Evolutionary conservation across 305 asterid genomes (phyloP).

Genomic region (Plantago lanceolata): DNA sequence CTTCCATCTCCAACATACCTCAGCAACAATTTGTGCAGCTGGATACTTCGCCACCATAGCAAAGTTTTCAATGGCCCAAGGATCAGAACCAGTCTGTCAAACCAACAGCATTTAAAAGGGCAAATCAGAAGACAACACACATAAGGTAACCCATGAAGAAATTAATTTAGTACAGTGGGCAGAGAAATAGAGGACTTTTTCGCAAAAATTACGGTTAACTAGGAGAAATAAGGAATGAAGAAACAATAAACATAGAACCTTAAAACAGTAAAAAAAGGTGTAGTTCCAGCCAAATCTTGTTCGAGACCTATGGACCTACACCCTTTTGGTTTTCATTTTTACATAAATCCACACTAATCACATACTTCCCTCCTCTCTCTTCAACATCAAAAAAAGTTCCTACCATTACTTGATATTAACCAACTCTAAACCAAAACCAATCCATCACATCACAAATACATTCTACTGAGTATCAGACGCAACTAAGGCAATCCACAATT

Average conservation of each 20-base stretch:
- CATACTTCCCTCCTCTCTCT: too few relatives aligned
- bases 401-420: too few relatives aligned
- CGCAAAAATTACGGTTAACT: neutral
- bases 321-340: too few relatives aligned
- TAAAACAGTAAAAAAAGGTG: too few relatives aligned
- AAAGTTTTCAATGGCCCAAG: slow-evolving; percentile 87
- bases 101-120: slow-evolving; percentile 19
- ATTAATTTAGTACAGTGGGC: neutral
- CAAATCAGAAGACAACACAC: slow-evolving; percentile 17
- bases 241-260: neutral
- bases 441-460: too few relatives aligned
- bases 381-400: too few relatives aligned
- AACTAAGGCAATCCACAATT: too few relatives aligned
- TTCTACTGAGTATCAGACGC: too few relatives aligned
- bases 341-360: too few relatives aligned
- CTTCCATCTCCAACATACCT: slow-evolving; percentile 46
- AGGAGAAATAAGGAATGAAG: neutral
- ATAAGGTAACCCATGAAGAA: slow-evolving; percentile 3
- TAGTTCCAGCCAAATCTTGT: too few relatives aligned
- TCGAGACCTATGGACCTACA: too few relatives aligned
- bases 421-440: too few relatives aligned
- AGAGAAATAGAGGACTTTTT: neutral
- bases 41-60: slow-evolving; percentile 86
- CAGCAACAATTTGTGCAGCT: slow-evolving; percentile 72
- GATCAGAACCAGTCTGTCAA: slow-evolving; percentile 91